These are phyloP conservation scores for Piper longum DNA, from an alignment of 164 flowering plant species.

Conservation along the genomic window DNA sequence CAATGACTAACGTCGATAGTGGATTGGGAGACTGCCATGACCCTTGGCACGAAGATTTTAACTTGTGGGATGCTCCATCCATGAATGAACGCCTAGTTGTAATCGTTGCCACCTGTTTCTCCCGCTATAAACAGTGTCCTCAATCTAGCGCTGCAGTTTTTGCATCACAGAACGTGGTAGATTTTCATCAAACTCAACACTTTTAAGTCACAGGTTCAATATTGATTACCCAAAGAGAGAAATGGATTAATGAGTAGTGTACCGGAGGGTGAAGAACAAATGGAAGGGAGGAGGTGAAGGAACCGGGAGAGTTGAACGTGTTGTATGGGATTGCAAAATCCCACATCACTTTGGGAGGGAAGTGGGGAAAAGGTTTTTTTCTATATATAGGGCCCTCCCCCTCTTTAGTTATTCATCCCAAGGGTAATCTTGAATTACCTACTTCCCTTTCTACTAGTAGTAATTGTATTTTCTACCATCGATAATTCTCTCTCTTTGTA, in stretches of 20 bases:
- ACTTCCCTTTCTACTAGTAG: too few relatives aligned
- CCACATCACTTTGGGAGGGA: constrained; percentile 13
- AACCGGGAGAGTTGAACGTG: constrained; percentile 24
- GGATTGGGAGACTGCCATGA: constrained; percentile 8
- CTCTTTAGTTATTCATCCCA: too few relatives aligned
- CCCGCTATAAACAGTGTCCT: constrained; percentile 18
- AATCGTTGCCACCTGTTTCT: constrained; percentile 29
- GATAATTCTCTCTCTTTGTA: too few relatives aligned
- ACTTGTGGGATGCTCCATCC: constrained; percentile 5
- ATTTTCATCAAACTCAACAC: too few relatives aligned
- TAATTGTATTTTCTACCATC: too few relatives aligned
- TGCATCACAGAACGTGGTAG: too few relatives aligned
- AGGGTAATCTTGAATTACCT: too few relatives aligned
- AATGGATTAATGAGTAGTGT: background rate
- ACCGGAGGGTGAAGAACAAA: background rate
- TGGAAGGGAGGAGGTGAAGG: constrained; percentile 7
- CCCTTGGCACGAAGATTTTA: constrained; percentile 3
- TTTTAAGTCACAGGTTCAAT: too few relatives aligned
- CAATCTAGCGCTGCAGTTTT: constrained; percentile 12
- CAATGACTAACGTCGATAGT: constrained; percentile 12
- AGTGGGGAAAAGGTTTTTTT: constrained; percentile 9
- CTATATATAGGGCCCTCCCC: too few relatives aligned
- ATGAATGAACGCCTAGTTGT: constrained; percentile 3
- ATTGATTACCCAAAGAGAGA: background rate
- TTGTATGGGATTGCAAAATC: too few relatives aligned